Percentiles rank a stretch among this genome's conserved stretches.
phyloP scores from a whole-genome alignment of 257 asterid species.

The Schizonepeta tenuifolia region DNA sequence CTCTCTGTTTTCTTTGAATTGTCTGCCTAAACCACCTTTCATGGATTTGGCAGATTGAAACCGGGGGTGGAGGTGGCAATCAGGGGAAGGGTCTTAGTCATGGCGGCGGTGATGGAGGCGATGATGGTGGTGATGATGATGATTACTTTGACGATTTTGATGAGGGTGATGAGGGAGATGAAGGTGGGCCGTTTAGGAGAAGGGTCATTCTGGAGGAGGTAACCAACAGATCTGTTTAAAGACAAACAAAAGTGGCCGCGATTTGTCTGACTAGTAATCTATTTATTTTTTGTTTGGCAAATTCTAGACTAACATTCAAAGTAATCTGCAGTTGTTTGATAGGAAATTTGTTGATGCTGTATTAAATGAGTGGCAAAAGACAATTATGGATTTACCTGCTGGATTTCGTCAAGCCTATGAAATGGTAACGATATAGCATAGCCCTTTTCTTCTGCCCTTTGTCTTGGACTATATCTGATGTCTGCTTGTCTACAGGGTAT shows the following conservation, averaged over 20 bases:
- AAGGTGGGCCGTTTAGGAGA: constrained; percentile 91
- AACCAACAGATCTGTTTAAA: constrained; percentile 30
- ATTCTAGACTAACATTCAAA: constrained; percentile 20
- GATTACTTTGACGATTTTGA: constrained; percentile 96
- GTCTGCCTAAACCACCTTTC: not conserved
- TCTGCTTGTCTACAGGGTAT: constrained; percentile 67
- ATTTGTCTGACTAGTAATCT: not conserved
- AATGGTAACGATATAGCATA: constrained; percentile 64
- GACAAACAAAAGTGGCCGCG: constrained; percentile 1
- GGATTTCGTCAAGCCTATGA: constrained; percentile 98
- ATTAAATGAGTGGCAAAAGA: constrained; percentile 95
- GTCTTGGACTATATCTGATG: constrained; percentile 32
- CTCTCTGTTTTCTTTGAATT: not conserved
- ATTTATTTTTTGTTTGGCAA: constrained; percentile 2
- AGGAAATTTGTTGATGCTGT: constrained; percentile 94
- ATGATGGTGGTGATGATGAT: constrained; percentile 98
- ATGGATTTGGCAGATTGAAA: constrained; percentile 61
- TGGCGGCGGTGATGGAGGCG: constrained; percentile 99
- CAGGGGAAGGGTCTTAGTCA: constrained; percentile 82
- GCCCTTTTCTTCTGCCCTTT: not conserved
- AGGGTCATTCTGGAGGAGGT: constrained; percentile 88
- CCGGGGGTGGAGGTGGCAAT: constrained; percentile 94
- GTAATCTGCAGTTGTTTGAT: constrained; percentile 73
- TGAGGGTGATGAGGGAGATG: constrained; percentile 97
- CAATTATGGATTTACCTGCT: constrained; percentile 96